Percentiles rank a stretch among this genome's conserved stretches.
Evolutionary conservation across 2,329 filamentous ascomycete species (phyloP).

Genomic region (Rhinocladiella similis): DNA sequence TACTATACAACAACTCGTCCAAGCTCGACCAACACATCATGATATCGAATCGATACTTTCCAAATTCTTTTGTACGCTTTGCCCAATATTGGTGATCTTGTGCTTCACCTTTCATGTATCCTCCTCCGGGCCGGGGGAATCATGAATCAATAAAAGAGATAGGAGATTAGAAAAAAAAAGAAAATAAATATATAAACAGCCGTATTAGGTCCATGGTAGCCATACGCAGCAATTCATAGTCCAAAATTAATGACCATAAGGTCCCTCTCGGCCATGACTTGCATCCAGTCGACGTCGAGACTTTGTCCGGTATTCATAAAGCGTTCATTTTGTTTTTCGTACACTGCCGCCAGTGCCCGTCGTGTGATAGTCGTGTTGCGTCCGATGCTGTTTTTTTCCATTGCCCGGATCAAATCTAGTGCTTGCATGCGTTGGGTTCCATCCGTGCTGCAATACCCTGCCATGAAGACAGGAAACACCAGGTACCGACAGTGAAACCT

Average conservation of each 20-base stretch:
- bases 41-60: too few species aligned
- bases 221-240: slow-evolving; percentile 42
- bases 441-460: slow-evolving; percentile 47
- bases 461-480: slow-evolving; percentile 57
- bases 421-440: slow-evolving; percentile 47
- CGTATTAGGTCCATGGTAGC: too few species aligned
- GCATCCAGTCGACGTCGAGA: slow-evolving; percentile 53
- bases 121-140: too few species aligned
- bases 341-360: slow-evolving; percentile 48
- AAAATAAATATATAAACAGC: too few species aligned
- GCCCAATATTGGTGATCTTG: too few species aligned
- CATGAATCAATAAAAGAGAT: too few species aligned
- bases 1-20: too few species aligned
- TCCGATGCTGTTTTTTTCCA: slow-evolving; percentile 51
- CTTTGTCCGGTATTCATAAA: slow-evolving; percentile 41
- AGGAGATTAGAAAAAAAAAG: too few species aligned
- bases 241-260: slow-evolving; percentile 55
- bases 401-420: slow-evolving; percentile 49
- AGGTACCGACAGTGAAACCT: slow-evolving; percentile 47
- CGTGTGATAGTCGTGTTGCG: slow-evolving; percentile 49
- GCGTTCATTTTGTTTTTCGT: slow-evolving; percentile 48
- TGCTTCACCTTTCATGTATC: too few species aligned
- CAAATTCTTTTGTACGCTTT: too few species aligned
- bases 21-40: too few species aligned
- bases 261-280: slow-evolving; percentile 47